Conservation (phyloP, 2,329 filamentous ascomycete genomes). For the Alternaria incomplexa region DNA sequence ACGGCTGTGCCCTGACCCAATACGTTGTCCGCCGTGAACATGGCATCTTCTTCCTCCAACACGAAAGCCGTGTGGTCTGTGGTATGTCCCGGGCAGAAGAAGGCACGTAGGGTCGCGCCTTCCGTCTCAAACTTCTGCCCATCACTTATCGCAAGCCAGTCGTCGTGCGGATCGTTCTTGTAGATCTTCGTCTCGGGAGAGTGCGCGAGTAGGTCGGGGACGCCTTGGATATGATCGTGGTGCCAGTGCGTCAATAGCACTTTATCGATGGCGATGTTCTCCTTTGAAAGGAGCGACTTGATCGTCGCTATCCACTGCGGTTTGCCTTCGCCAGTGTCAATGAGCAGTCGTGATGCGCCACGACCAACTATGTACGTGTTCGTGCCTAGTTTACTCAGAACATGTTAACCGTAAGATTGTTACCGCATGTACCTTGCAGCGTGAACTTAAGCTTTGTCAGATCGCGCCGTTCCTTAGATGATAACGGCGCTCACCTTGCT, state of each 20-base stretch:
- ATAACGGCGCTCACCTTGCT: conserved; percentile 67
- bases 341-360: conserved; percentile 74
- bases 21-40: conserved; percentile 91
- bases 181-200: conserved; percentile 69
- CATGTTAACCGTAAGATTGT: background rate
- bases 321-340: conserved; percentile 88
- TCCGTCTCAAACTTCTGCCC: conserved; percentile 63
- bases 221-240: conserved; percentile 80
- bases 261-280: conserved; percentile 71
- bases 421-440: conserved; percentile 60
- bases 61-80: conserved; percentile 81
- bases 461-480: background rate
- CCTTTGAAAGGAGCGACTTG: conserved; percentile 66
- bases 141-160: conserved; percentile 62
- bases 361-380: conserved; percentile 94
- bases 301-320: conserved; percentile 75
- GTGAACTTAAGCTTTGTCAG: conserved; percentile 58
- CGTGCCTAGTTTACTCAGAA: conserved; percentile 64
- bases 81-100: conserved; percentile 77
- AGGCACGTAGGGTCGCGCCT: conserved; percentile 71
- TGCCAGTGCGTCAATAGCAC: conserved; percentile 93
- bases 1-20: conserved; percentile 86
- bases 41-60: conserved; percentile 76
- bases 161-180: conserved; percentile 65
- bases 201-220: conserved; percentile 69